Conservation (phyloP, 768 basidiomycete genomes). For the Pisolithus tinctorius region DNA sequence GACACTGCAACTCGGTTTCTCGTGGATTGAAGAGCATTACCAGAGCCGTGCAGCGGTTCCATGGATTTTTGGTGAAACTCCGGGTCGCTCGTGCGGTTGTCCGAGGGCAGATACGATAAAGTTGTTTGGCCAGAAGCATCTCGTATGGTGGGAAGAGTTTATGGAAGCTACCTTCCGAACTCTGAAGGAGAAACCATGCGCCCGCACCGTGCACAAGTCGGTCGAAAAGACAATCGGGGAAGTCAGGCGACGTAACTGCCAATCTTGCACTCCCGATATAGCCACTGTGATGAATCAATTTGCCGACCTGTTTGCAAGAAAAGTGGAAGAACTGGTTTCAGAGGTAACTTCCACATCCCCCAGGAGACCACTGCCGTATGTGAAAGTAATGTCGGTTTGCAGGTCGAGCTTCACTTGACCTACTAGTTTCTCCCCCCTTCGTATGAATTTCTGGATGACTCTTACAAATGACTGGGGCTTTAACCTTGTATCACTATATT, state of each 20-base stretch:
- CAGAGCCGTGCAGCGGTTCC: neutral
- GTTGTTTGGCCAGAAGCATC: neutral
- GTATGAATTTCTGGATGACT: no score
- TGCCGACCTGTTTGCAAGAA: conserved; percentile 3
- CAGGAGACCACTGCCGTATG: no score
- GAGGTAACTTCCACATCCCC: neutral
- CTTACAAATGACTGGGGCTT: no score
- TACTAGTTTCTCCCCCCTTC: no score
- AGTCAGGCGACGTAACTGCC: neutral
- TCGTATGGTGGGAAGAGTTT: conserved; percentile 18
- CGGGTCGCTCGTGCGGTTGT: neutral
- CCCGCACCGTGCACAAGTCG: neutral
- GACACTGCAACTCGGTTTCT: neutral
- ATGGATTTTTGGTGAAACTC: neutral
- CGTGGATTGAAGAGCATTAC: conserved; percentile 13
- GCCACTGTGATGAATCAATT: conserved; percentile 10
- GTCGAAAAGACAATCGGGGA: neutral
- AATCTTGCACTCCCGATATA: conserved; percentile 1
- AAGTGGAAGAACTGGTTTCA: conserved; percentile 7
- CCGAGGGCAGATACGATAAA: neutral
- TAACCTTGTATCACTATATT: no score
- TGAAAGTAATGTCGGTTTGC: neutral
- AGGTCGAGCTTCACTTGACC: neutral
- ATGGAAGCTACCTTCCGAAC: conserved; percentile 7
- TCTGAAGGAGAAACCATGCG: conserved; percentile 15